Evolutionary conservation across 108 stramenopile genomes (phyloP).

Genomic region (Licmophora abbreviata): DNA sequence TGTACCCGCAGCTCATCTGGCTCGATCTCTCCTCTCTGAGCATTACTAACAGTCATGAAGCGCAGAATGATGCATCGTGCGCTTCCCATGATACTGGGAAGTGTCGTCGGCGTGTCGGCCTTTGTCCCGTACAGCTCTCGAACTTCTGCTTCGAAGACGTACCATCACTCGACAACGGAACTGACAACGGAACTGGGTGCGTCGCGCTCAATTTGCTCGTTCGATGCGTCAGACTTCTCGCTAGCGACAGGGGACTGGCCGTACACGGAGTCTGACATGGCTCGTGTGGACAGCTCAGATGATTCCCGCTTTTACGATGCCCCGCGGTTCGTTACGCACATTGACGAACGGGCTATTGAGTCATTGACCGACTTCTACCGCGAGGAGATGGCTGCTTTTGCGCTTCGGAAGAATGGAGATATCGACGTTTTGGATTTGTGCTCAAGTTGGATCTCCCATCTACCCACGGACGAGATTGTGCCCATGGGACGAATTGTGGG

Average conservation of each 20-base stretch:
- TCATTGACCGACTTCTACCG: slow-evolving; percentile 45
- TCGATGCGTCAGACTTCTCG: slow-evolving; percentile 51
- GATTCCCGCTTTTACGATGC: slow-evolving; percentile 53
- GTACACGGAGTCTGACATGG: slow-evolving; percentile 41
- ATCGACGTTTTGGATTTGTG: slow-evolving; percentile 67
- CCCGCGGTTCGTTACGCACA: slow-evolving; percentile 70
- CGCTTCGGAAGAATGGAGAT: slow-evolving; percentile 8
- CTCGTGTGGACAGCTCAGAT: slow-evolving; percentile 48
- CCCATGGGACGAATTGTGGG: slow-evolving; percentile 46
- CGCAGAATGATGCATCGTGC: too few relatives aligned
- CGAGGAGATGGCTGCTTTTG: slow-evolving; percentile 27
- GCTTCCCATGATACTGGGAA: too few relatives aligned
- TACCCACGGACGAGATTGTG: slow-evolving; percentile 25
- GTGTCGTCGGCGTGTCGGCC: too few relatives aligned
- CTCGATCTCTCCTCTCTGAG: too few relatives aligned
- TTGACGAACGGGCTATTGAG: slow-evolving; percentile 61
- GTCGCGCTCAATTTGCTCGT: slow-evolving; percentile 38
- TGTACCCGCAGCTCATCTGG: too few relatives aligned
- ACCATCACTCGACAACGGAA: too few relatives aligned
- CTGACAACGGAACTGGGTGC: too few relatives aligned
- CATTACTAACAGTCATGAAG: too few relatives aligned
- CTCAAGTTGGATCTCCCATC: slow-evolving; percentile 63
- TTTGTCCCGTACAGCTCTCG: too few relatives aligned
- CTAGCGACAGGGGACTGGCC: slow-evolving; percentile 42
- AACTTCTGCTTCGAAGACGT: too few relatives aligned